Base-by-base conservation (phyloP, 257 asterid species). In the Fraxinus excelsior region DNA sequence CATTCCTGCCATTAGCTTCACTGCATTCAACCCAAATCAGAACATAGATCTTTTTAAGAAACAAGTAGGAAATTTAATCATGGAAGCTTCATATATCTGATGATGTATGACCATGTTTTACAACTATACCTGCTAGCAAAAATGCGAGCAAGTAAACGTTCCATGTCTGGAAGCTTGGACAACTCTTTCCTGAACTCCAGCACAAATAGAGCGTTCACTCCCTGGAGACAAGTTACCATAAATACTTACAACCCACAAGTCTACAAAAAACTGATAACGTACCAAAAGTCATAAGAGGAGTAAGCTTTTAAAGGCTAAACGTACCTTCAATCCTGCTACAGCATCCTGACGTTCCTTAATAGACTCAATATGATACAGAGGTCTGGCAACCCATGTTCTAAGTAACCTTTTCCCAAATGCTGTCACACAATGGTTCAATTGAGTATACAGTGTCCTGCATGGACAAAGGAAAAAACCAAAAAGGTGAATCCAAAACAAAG, bases 311-410 rank as follows among this genome's bases (percentile, higher is more conserved):
- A 69, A 66, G 78, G 87, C 79, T 65, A 76, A 78, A 72, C 75
- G 72, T 80, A 90, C 99, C 96, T 87, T 95, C 74, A 95, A 53
- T 81, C 89, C 96, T 53, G 97, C 93, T 67, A 91, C 89, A 80
- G 98, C 99, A 88, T 90, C 97, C 84, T 95, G 99, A 44, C 99
- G 97, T 82, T 91, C 90, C 82, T 85, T 90, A 76, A 95, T 93
- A 37, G 93, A 86, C 82, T 89, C 88, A 49, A 87, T 86, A 74
- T 88, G 91, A 84, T 87, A 90, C 60, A 95, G 81, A 56, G 99
- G 99, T 84, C 99, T 90, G 31, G 99, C 99, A 49, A 95, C 88
- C 99, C 99, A 93, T 71, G 89, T 80, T 79, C 83, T 89, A 66
- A 95, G 97, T 84, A 95, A 85, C 77, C 99, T 87, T 83, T 95